Evolutionary conservation across 2,329 filamentous ascomycete genomes (phyloP), one percentile per base, ranked within the genome.

Genomic region (Ophiostoma fasciatum): DNA sequence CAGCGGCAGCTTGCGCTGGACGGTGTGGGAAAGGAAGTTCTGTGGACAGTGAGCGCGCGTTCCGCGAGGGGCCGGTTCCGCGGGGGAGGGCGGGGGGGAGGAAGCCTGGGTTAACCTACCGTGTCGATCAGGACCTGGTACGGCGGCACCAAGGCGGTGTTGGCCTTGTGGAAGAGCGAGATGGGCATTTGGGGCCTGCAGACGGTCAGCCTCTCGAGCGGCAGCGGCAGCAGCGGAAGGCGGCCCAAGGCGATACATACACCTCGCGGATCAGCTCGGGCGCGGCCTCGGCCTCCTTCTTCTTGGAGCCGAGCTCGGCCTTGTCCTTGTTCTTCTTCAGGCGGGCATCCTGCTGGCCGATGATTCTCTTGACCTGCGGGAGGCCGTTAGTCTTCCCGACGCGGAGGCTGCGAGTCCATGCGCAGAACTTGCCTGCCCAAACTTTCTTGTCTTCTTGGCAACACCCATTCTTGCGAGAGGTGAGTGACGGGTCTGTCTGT

Each of bases 371-470:
- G 52, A 85, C 75, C 59, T 73, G 46, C 11, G 27, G 10, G 17
- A 13, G 19, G 22, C 13, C 9, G 10, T 28, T 17, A 28, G 26
- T 28, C 13, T 11, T n/a, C 4, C 8, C 22, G 22, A 23, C 22
- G n/a, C n/a, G n/a, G n/a, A n/a, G n/a, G n/a, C n/a, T n/a, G n/a
- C n/a, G n/a, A n/a, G n/a, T n/a, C n/a, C n/a, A n/a, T n/a, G n/a
- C n/a, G n/a, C n/a, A n/a, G 1, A 23, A 40, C 40, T 17, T 27
- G 21, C 45, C 41, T 41, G 28, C 5, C 76, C 88, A 57, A 94
- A 96, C 64, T 94, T 94, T 63, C 87, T 77, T 36, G 83, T 93
- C 57, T 78, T 83, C 65, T 93, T 94, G 44, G 78, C 74, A 48
- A 85, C 74, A 60, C 85, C 87, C 88, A 94, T 94, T 25, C n/a